Evolutionary conservation across 2,329 filamentous ascomycete species (phyloP).

Genomic region (Colletotrichum aenigma): DNA sequence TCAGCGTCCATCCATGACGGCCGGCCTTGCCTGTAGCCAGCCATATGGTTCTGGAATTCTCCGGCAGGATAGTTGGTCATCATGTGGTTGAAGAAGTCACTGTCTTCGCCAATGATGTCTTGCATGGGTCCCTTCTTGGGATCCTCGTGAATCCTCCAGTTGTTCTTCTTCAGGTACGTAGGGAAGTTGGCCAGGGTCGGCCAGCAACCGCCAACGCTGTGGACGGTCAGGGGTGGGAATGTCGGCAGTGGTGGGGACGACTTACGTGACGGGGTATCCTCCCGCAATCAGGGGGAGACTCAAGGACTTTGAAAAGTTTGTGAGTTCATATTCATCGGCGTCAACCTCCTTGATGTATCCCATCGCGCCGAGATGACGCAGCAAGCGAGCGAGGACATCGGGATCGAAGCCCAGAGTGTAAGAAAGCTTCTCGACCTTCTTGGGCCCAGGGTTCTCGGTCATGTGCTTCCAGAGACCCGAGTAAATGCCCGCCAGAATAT

Average conservation of each 20-base stretch:
- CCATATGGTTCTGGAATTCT: slow-evolving; percentile 6
- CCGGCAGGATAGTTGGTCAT: background rate
- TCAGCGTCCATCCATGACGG: slow-evolving; percentile 10
- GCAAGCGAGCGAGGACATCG: slow-evolving; percentile 28
- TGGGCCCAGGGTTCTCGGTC: background rate
- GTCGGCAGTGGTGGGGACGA: background rate
- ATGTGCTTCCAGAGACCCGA: background rate
- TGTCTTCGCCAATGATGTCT: background rate
- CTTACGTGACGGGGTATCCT: slow-evolving; percentile 31
- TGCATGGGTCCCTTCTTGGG: background rate
- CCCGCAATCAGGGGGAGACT: slow-evolving; percentile 24
- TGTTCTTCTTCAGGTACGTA: background rate
- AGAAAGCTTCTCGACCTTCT: background rate
- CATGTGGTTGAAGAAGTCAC: slow-evolving; percentile 10
- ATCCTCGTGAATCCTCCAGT: background rate
- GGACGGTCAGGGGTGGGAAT: background rate
- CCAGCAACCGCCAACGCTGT: slow-evolving; percentile 3
- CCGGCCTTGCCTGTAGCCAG: background rate
- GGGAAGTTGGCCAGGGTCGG: slow-evolving; percentile 6
- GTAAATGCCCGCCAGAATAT: background rate
- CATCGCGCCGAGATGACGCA: slow-evolving; percentile 38
- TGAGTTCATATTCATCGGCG: slow-evolving; percentile 33
- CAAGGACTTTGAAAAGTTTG: slow-evolving; percentile 33
- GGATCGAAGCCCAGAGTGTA: background rate
- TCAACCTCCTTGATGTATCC: slow-evolving; percentile 35